These are phyloP conservation scores for Zarea fungicola DNA, from an alignment of 2,329 filamentous ascomycete genomes.

Conservation along the genomic window DNA sequence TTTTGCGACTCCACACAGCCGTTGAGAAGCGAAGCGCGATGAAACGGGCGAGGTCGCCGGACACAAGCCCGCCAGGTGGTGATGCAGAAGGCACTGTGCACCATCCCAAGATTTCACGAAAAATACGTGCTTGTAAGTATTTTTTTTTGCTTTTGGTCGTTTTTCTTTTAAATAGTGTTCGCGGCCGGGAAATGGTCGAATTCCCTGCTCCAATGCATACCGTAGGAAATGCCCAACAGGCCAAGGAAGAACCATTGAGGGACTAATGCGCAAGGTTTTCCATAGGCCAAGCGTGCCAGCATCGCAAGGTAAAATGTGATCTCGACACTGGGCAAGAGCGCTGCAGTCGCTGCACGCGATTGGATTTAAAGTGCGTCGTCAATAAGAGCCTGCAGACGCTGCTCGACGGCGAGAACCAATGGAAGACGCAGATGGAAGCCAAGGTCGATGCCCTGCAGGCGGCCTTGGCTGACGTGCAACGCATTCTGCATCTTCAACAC, in stretches of 20 bases:
- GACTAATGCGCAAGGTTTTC: neutral
- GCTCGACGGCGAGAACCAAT: conserved; percentile 48
- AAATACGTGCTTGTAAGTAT: conserved; percentile 29
- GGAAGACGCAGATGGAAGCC: conserved; percentile 26
- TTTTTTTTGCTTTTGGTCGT: too few relatives aligned
- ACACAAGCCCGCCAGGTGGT: conserved; percentile 15
- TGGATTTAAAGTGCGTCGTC: conserved; percentile 46
- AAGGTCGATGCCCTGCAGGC: conserved; percentile 23
- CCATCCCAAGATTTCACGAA: conserved; percentile 27
- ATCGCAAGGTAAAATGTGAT: conserved; percentile 51
- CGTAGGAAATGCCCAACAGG: neutral
- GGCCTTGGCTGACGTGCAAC: conserved; percentile 23
- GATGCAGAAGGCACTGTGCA: conserved; percentile 9
- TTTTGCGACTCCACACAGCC: conserved; percentile 12
- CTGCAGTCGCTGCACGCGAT: conserved; percentile 45
- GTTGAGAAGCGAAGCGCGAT: conserved; percentile 14
- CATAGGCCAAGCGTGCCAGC: conserved; percentile 42
- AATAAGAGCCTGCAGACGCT: conserved; percentile 53
- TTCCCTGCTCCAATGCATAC: too few relatives aligned
- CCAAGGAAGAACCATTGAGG: neutral
- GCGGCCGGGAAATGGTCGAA: too few relatives aligned
- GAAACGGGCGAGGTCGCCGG: conserved; percentile 20
- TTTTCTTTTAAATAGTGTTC: too few relatives aligned
- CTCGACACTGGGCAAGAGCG: conserved; percentile 38
- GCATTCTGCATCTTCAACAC: conserved; percentile 17